A percentile compares a stretch with the other conserved stretches of the same genome.
phyloP scores from a whole-genome alignment of 495 filamentous ascomycete species.

The Aspergillus incahuasiensis region DNA sequence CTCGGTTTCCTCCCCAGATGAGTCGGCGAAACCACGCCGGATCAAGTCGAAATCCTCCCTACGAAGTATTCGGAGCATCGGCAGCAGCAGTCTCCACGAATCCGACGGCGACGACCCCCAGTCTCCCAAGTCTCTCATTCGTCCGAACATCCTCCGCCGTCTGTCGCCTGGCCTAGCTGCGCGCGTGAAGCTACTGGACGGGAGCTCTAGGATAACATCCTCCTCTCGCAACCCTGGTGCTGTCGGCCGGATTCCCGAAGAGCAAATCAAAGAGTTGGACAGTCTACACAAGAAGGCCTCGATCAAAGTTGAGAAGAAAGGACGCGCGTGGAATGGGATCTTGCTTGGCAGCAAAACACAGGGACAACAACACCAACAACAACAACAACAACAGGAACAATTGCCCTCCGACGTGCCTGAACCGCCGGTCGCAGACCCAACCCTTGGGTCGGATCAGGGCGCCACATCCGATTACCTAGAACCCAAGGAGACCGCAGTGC shows the following conservation, averaged over 20 bases:
- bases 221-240: slow-evolving; percentile 37
- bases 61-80: slow-evolving; percentile 38
- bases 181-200: slow-evolving; percentile 67
- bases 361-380: slow-evolving; percentile 14
- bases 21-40: slow-evolving; percentile 28
- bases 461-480: background rate
- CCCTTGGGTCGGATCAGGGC: slow-evolving; percentile 4
- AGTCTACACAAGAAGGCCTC: slow-evolving; percentile 55
- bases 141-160: slow-evolving; percentile 38
- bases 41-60: slow-evolving; percentile 43
- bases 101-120: slow-evolving; percentile 26
- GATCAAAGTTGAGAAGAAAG: slow-evolving; percentile 52
- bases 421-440: slow-evolving; percentile 1
- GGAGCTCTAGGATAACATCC: slow-evolving; percentile 46
- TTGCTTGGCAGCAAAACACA: slow-evolving; percentile 10
- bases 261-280: slow-evolving; percentile 65
- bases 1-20: slow-evolving; percentile 29
- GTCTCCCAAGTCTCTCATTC: slow-evolving; percentile 28
- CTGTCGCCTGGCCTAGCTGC: slow-evolving; percentile 69
- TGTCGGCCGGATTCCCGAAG: slow-evolving; percentile 69
- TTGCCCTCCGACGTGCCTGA: slow-evolving; percentile 16
- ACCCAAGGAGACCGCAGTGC: slow-evolving; percentile 4
- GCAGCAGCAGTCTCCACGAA: slow-evolving; percentile 33
- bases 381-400: slow-evolving; percentile 12
- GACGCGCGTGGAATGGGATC: slow-evolving; percentile 58